Conservation (phyloP, 2,329 filamentous ascomycete genomes). For the Claviceps fusiformis region DNA sequence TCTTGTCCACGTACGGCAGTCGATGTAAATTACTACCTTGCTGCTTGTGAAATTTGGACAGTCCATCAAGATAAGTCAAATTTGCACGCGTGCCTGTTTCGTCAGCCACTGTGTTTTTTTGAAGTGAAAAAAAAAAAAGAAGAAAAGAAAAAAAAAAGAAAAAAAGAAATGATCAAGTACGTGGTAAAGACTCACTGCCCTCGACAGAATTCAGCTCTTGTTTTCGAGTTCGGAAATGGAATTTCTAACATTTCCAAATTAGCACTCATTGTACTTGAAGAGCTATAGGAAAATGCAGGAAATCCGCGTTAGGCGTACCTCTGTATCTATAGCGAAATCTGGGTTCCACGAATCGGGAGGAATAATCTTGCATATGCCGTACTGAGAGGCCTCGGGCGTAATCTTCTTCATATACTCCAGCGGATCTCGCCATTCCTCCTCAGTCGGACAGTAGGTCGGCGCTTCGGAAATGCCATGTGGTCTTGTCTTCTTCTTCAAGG, state of each 20-base stretch:
- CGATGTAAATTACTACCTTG: slow-evolving; percentile 88
- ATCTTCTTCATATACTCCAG: slow-evolving; percentile 92
- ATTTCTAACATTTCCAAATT: slow-evolving; percentile 45
- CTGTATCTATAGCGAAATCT: slow-evolving; percentile 88
- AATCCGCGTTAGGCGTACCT: slow-evolving; percentile 40
- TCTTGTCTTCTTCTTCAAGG: slow-evolving; percentile 61
- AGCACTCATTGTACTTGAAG: background rate
- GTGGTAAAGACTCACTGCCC: slow-evolving; percentile 54
- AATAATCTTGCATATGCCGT: slow-evolving; percentile 90
- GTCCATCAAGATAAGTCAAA: slow-evolving; percentile 86
- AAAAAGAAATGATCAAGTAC: background rate
- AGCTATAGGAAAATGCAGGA: slow-evolving; percentile 3
- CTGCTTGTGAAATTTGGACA: slow-evolving; percentile 93
- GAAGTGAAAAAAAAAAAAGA: background rate
- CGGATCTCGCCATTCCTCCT: slow-evolving; percentile 90
- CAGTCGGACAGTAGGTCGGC: slow-evolving; percentile 77
- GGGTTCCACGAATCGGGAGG: slow-evolving; percentile 91
- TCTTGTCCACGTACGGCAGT: slow-evolving; percentile 93
- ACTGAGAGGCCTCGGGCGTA: slow-evolving; percentile 68
- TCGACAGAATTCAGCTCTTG: slow-evolving; percentile 97
- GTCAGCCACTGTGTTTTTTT: slow-evolving; percentile 1
- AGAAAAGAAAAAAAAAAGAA: too few species aligned
- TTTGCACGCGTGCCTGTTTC: slow-evolving; percentile 76
- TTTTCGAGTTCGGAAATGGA: slow-evolving; percentile 91
- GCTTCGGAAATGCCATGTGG: slow-evolving; percentile 81